Base-by-base conservation (phyloP, 2,329 filamentous ascomycete genomes). In the Diaporthe eres region DNA sequence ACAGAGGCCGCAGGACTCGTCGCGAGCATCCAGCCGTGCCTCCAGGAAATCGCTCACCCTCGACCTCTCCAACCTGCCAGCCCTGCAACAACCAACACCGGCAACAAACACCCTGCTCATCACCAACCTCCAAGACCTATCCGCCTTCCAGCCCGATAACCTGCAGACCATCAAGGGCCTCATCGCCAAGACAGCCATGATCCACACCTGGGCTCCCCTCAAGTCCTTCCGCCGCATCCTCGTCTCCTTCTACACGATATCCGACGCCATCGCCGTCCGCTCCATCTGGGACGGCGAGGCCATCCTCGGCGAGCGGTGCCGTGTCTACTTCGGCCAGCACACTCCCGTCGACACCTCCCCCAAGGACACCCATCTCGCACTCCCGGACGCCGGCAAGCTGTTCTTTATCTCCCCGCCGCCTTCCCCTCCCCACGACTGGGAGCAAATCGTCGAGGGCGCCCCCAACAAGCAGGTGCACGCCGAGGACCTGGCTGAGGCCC, bases 61-160 rank as follows among this genome's bases (percentile, higher is more conserved):
- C 81, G 94, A 96, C 82, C 90, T 96, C 61, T 93, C 93, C 77
- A 90, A 88, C 81, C 86, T 96, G 57, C 94, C 94, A 68, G 90
- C 93, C 49, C 88, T 94, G 74, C 87, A 88, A 57, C 90, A 91
- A 82, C 94, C 94, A n/a, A 92, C 94, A 37, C 91, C 92, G 73
- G 93, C 94, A 8, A 94, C 93, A 79, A 97, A 97, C 87, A 97
- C 94, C 0, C 92, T 97, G 74, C 91, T 97, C 81, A 93, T 97
- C 82, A 97, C 94, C 80, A 95, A 95, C 86, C 91, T 97, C 76
- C 87, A 92, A 81, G 91, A 94, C 78, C 85, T 88, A 76, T 92
- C 93, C 81, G 92, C 95, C 86, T 97, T 96, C 88, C 88, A 90
- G 75, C 88, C 93, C 25, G 89, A 93, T 77, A 95, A 95, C 84